A percentile compares a stretch with the other conserved stretches of the same genome.
phyloP scores from a whole-genome alignment of 768 basidiomycete genomes.

The Podaxis pistillaris region DNA sequence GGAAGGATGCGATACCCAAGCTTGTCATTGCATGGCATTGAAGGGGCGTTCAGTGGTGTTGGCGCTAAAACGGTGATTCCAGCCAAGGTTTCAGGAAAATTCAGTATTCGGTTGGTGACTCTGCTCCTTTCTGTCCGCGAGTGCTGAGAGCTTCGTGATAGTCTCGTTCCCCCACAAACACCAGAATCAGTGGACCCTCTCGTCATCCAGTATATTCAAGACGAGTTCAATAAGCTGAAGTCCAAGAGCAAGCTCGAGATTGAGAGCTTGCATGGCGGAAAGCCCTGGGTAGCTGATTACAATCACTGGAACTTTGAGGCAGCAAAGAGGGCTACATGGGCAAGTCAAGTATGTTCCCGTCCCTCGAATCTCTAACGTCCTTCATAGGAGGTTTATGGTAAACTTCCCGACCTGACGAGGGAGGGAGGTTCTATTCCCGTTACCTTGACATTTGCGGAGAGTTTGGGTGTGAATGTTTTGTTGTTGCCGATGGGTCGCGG shows the following conservation, averaged over 20 bases:
- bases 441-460: conserved; percentile 90
- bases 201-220: conserved; percentile 66
- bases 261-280: conserved; percentile 77
- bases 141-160: conserved; percentile 21
- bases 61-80: conserved; percentile 95
- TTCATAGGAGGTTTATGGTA: conserved; percentile 57
- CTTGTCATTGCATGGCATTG: conserved; percentile 91
- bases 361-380: not conserved
- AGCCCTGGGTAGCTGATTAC: conserved; percentile 84
- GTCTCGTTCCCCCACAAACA: conserved; percentile 84
- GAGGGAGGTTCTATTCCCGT: conserved; percentile 97
- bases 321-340: conserved; percentile 82
- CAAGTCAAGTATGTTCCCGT: conserved; percentile 18
- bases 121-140: not conserved
- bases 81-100: conserved; percentile 85
- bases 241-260: conserved; percentile 79
- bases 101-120: conserved; percentile 77
- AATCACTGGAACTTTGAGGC: conserved; percentile 95
- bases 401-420: conserved; percentile 78
- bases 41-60: conserved; percentile 85
- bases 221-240: conserved; percentile 81
- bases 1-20: conserved; percentile 90
- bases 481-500: conserved; percentile 92
- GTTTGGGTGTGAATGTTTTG: conserved; percentile 81
- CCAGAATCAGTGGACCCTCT: conserved; percentile 72